These are phyloP conservation scores for Esteya vermicola DNA, from an alignment of 2,329 filamentous ascomycete genomes.

Conservation along the genomic window DNA sequence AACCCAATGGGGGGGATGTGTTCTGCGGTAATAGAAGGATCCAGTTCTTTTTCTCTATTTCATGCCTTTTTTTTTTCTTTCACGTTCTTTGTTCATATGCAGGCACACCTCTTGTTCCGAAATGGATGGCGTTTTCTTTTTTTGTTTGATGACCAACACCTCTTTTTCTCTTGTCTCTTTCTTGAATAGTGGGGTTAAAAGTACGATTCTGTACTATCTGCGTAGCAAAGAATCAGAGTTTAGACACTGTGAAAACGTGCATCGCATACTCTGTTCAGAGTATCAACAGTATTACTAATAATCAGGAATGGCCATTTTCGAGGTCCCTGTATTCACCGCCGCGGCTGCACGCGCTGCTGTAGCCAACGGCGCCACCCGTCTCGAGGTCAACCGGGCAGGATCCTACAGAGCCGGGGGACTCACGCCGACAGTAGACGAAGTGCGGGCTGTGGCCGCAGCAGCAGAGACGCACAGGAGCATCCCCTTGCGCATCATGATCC, in stretches of 20 bases:
- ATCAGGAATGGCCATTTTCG: slow-evolving; percentile 14
- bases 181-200: too few relatives aligned
- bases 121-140: too few relatives aligned
- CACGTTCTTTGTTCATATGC: too few relatives aligned
- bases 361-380: slow-evolving; percentile 28
- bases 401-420: slow-evolving; percentile 37
- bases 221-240: too few relatives aligned
- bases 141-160: too few relatives aligned
- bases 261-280: too few relatives aligned
- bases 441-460: slow-evolving; percentile 15
- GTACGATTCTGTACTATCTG: too few relatives aligned
- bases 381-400: slow-evolving; percentile 38
- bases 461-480: slow-evolving; percentile 14
- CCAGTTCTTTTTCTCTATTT: neutral
- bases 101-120: too few relatives aligned
- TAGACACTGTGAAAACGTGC: too few relatives aligned
- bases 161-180: too few relatives aligned
- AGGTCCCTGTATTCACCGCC: slow-evolving; percentile 39
- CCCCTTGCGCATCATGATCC: slow-evolving; percentile 40
- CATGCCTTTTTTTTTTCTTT: too few relatives aligned
- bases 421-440: slow-evolving; percentile 30
- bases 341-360: slow-evolving; percentile 24
- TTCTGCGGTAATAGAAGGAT: neutral
- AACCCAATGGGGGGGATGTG: neutral
- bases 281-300: too few relatives aligned